These are phyloP conservation scores for Osmanthus fragrans DNA, from an alignment of 257 asterid genomes.

Conservation along the genomic window DNA sequence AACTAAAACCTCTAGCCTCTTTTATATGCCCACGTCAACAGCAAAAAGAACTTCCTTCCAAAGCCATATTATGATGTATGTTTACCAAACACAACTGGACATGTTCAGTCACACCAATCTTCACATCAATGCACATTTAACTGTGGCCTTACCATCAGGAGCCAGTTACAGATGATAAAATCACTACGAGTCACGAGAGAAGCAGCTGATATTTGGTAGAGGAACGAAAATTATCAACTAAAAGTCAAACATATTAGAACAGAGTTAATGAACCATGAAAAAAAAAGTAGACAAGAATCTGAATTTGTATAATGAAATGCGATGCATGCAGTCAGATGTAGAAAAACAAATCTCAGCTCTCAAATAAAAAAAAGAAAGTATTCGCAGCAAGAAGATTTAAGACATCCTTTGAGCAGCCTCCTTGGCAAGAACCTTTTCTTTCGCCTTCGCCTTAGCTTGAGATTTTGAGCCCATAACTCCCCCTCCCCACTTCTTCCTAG, in stretches of 20 bases:
- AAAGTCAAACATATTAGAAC: background rate
- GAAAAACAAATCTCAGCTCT: background rate
- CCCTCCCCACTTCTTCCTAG: constrained; percentile 68
- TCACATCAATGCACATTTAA: no score
- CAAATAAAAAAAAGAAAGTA: constrained; percentile 20
- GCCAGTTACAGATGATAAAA: no score
- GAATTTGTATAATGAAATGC: background rate
- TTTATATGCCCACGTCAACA: no score
- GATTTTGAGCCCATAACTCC: constrained; percentile 67
- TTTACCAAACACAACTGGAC: no score
- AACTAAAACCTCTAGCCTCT: no score
- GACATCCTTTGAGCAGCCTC: constrained; percentile 61
- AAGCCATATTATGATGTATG: no score
- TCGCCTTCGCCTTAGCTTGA: constrained; percentile 58
- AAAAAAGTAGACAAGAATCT: background rate
- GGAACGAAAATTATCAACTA: background rate
- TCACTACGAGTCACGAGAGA: background rate
- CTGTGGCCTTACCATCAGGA: no score
- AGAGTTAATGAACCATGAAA: background rate
- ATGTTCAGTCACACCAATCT: no score
- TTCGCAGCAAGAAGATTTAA: constrained; percentile 3
- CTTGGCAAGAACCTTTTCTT: constrained; percentile 52
- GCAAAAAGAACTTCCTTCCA: no score
- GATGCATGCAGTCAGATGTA: background rate
- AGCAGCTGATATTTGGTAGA: background rate